A percentile compares a stretch with the other conserved stretches of the same genome.
These are phyloP conservation scores for Parafenestella ontariensis DNA, from an alignment of 2,329 filamentous ascomycete genomes.

Conservation along the genomic window DNA sequence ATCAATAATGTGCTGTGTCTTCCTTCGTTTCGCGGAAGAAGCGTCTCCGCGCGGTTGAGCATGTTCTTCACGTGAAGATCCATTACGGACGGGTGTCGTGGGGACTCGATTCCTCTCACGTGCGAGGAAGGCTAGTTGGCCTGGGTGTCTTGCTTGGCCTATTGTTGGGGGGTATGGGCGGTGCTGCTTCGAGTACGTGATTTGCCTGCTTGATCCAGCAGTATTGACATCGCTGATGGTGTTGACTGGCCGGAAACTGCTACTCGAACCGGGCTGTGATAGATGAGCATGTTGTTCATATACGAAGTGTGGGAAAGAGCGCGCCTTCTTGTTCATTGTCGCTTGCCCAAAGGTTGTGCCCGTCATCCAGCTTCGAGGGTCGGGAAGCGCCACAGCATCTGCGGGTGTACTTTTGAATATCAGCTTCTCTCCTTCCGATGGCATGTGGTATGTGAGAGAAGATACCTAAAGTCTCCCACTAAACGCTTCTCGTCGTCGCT, in stretches of 20 bases:
- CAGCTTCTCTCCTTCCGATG: constrained; percentile 8
- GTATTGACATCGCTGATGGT: constrained; percentile 14
- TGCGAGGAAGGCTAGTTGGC: constrained; percentile 9
- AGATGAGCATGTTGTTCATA: constrained; percentile 6
- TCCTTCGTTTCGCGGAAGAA: constrained; percentile 26
- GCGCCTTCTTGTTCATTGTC: constrained; percentile 8
- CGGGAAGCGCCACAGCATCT: constrained; percentile 24
- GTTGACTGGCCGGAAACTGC: constrained; percentile 19
- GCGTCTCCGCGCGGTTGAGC: background rate
- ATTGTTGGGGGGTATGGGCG: constrained; percentile 9
- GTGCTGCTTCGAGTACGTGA: constrained; percentile 19
- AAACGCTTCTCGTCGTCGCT: constrained; percentile 23
- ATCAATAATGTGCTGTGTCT: constrained; percentile 21
- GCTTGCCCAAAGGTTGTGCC: background rate
- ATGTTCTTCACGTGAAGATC: background rate
- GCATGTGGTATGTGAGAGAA: background rate
- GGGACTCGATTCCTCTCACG: background rate
- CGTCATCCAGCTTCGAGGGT: constrained; percentile 17
- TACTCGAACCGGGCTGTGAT: constrained; percentile 19
- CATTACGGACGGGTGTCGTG: constrained; percentile 1
- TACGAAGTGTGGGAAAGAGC: background rate
- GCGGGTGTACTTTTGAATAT: constrained; percentile 20
- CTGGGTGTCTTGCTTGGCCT: constrained; percentile 11
- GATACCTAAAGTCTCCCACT: constrained; percentile 25
- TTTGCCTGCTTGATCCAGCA: constrained; percentile 3